Evolutionary conservation across 2,329 filamentous ascomycete species (phyloP), one percentile per base, ranked within the genome.

Genomic region (Lasiodiplodia theobromae): DNA sequence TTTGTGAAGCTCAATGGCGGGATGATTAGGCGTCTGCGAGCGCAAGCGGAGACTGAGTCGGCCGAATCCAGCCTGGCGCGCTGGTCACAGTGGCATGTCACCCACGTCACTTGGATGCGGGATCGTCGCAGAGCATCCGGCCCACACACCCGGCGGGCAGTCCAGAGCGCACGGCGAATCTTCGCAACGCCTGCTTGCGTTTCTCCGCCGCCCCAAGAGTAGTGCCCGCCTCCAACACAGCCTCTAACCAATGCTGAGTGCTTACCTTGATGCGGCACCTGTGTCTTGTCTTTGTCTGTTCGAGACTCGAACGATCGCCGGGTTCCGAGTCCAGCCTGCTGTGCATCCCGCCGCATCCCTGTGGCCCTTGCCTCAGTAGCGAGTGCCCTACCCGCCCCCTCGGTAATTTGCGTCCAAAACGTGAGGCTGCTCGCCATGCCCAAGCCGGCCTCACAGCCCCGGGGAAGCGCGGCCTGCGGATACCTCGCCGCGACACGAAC

Each of bases 1-100:
- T 63, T 34, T 49, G 60, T 52, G 60, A 64, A 64, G 60, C 44
- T 52, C 60, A 64, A 51, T 52, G 47, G 58, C 40, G 25, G 58
- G 23, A 6, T 18, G 38, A 34, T n/a, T 44, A 25, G 40, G 58
- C 47, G 57, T 23, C 28, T 34, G 58, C 58, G 58, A 63, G 60
- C 60, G 60, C 60, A 64, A 64, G 60, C 60, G 60, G 60, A 52
- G 60, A 31, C 31, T 38, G 60, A 10, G 18, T 25, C 47, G 47
- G 7, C 60, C 60, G 60, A 64, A 64, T 64, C 60, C 5, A 31
- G 60, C 44, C 60, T 64, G 60, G 60, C 38, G 47, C n/a, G 47
- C 60, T 52, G 47, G 44, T 31, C 7, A 44, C 38, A 64, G 60
- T 64, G 60, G 60, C 47, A 47, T 64, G 60, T 64, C 60, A 51